Percentiles rank a stretch among this genome's conserved stretches.
These are phyloP conservation scores for Chloromonas sp. DNA, from an alignment of 163 green algal genomes.

Conservation along the genomic window DNA sequence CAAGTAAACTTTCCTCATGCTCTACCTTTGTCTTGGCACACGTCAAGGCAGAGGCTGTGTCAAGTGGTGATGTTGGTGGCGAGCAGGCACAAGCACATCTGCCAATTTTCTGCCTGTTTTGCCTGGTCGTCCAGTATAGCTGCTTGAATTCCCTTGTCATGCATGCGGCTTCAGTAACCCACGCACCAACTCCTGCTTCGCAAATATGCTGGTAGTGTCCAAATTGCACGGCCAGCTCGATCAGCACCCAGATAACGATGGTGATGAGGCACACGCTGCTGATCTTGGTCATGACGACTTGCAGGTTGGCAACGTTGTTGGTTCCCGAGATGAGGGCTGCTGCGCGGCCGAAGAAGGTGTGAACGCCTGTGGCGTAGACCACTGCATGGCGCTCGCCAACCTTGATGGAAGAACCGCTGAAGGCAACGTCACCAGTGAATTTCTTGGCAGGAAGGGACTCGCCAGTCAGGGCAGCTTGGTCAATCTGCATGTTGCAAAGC, in stretches of 20 bases:
- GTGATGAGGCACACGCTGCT: constrained; percentile 66
- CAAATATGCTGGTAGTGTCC: constrained; percentile 68
- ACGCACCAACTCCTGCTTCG: constrained; percentile 53
- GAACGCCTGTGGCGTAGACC: constrained; percentile 56
- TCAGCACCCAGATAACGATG: constrained; percentile 70
- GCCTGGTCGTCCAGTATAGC: no score
- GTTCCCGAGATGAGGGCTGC: constrained; percentile 41
- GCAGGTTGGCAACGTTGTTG: constrained; percentile 73
- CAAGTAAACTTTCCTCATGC: no score
- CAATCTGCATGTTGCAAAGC: constrained; percentile 50
- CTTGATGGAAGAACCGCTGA: constrained; percentile 84
- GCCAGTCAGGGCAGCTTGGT: constrained; percentile 88
- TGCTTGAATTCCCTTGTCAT: no score
- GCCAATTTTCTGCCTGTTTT: no score
- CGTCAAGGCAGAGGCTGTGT: no score
- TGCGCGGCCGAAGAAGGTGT: constrained; percentile 82
- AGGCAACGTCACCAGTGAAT: constrained; percentile 71
- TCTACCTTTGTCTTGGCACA: no score
- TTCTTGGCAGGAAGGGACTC: constrained; percentile 90
- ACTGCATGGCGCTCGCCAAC: constrained; percentile 50
- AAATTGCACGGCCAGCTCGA: constrained; percentile 77
- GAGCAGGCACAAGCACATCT: no score
- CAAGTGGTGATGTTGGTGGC: no score
- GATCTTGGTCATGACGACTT: constrained; percentile 56
- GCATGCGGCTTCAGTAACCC: no score